Base-by-base conservation (phyloP, 345 rosid species). In the Gossypium turneri region DNA sequence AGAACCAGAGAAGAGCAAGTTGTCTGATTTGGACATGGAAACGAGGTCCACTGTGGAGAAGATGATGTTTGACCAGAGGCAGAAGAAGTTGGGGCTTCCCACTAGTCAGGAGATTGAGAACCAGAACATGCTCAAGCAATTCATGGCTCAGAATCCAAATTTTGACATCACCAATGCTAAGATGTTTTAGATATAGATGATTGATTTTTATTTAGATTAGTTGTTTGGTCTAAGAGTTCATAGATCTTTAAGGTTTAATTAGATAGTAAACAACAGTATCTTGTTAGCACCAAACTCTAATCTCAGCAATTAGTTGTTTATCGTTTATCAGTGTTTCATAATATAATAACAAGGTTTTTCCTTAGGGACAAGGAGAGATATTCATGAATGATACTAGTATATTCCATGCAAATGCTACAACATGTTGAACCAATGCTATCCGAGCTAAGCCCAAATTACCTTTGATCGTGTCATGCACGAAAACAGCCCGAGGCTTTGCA, bases 41-140 rank as follows among this genome's bases (percentile, higher is more conserved):
- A 76, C 75, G 20, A 29, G 83, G 44, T 59, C 75, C 13, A n/a
- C 62, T 2, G 79, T 79, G 19, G 82, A 79, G 68, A 76, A 76
- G 82, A 76, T 79, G 80, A 76, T 82, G 82, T 76, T 75, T 22
- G 80, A 79, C 73, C 76, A 76, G 34, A 50, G 78, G 64, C 85
- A 76, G 80, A 76, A 76, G 73, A 71, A 69, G 70, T 4, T 62
- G 75, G 82, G 80, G 1, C 80, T 73, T 44, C 82, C 85, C 0
- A 73, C 82, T 2, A 79, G 78, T 25, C 75, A 57, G 3, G 61
- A 73, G 78, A 78, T 72, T 0, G 67, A 66, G 63, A 75, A 78
- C 17, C 75, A 78, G 52, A 77, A 73, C 19, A 29, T 78, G 20
- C 25, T 76, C 16, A 70, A 82, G 73, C 59, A 73, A 19, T 76